Evolutionary conservation across 768 basidiomycete species (phyloP).

Genomic region (Suillus sp.): DNA sequence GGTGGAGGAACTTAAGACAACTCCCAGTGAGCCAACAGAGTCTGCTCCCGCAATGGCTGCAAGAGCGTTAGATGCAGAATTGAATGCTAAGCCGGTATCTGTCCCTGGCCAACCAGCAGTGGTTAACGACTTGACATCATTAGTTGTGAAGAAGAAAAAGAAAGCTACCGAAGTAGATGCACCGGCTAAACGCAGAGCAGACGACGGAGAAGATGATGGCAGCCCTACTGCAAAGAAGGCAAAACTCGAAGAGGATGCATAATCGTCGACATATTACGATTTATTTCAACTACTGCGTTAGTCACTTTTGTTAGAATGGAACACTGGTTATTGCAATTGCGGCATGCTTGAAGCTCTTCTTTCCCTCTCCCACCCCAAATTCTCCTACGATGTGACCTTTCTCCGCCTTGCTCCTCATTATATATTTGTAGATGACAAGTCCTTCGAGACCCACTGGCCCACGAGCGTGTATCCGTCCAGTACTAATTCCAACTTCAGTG

Average conservation of each 20-base stretch:
- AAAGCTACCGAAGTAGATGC: conserved; percentile 38
- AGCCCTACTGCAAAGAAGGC: conserved; percentile 60
- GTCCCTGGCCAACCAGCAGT: conserved; percentile 38
- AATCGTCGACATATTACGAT: conserved; percentile 18
- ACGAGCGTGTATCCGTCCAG: conserved; percentile 93
- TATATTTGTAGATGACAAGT: conserved; percentile 94
- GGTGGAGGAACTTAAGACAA: conserved; percentile 90
- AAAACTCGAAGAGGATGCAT: conserved; percentile 46
- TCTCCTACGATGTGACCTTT: conserved; percentile 86
- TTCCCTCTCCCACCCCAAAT: conserved; percentile 70
- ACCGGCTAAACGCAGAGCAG: conserved; percentile 70
- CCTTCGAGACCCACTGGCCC: conserved; percentile 96
- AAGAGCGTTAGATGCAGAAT: conserved; percentile 69
- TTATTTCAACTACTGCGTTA: not conserved
- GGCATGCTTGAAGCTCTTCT: conserved; percentile 75
- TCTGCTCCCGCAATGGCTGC: conserved; percentile 75
- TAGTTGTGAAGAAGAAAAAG: conserved; percentile 90
- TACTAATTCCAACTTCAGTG: conserved; percentile 97
- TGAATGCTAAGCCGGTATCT: conserved; percentile 49
- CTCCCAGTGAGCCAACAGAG: conserved; percentile 60
- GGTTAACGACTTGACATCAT: conserved; percentile 82
- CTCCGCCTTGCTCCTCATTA: conserved; percentile 73
- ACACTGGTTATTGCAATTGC: conserved; percentile 23
- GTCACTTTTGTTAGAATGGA: conserved; percentile 26
- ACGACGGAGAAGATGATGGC: conserved; percentile 46